These are phyloP conservation scores for Mycena metata DNA, from an alignment of 768 basidiomycete species.

Conservation along the genomic window DNA sequence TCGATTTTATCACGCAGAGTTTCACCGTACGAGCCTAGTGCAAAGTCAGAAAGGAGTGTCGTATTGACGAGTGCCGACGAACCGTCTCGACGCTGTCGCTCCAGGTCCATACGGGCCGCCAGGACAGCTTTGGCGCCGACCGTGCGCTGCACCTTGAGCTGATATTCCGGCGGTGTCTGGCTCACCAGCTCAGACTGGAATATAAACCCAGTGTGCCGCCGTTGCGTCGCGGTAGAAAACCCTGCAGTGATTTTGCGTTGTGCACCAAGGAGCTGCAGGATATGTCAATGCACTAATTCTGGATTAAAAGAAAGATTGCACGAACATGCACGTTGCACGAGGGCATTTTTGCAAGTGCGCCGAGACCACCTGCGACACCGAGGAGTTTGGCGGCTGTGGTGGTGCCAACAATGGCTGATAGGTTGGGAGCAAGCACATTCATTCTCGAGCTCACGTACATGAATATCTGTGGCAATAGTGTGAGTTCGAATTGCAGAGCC, in stretches of 20 bases:
- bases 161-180: conserved; percentile 88
- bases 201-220: conserved; percentile 95
- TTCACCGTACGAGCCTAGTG: conserved; percentile 82
- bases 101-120: conserved; percentile 95
- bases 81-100: conserved; percentile 87
- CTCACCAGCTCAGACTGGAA: conserved; percentile 94
- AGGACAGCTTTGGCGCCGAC: conserved; percentile 93
- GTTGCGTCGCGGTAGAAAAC: conserved; percentile 89
- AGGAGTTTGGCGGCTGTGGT: conserved; percentile 98
- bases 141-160: conserved; percentile 92
- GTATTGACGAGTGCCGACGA: conserved; percentile 33
- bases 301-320: conserved; percentile 27
- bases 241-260: conserved; percentile 94
- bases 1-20: conserved; percentile 90
- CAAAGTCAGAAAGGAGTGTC: conserved; percentile 4
- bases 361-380: conserved; percentile 95
- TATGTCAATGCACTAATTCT: not conserved
- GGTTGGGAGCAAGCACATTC: conserved; percentile 97
- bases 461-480: conserved; percentile 78
- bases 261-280: conserved; percentile 86
- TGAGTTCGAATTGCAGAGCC: not conserved
- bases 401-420: conserved; percentile 98
- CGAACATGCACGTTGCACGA: conserved; percentile 94
- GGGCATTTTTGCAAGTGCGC: conserved; percentile 93
- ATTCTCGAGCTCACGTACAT: conserved; percentile 99